Base-by-base conservation (phyloP, 345 rosid genomes). In the Kandelia obovata region DNA sequence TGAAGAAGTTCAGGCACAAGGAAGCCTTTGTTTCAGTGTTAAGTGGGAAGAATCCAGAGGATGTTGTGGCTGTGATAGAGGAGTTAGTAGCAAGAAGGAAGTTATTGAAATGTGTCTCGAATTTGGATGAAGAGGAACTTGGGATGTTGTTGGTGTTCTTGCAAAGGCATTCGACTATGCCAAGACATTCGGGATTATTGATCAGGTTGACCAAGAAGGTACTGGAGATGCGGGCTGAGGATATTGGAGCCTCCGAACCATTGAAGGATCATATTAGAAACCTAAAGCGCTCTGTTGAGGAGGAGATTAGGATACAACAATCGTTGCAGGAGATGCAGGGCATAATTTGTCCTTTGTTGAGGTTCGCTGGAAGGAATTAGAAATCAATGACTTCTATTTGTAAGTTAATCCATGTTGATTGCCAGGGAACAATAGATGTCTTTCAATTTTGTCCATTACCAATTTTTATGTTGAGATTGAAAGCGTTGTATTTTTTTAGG, bases 1-100 rank as follows among this genome's bases (percentile, higher is more conserved):
- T 95, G 81, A 95, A 88, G 83, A 87, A 86, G 87, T 94, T 94
- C 46, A 82, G 87, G 81, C 98, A 94, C 20, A 89, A 84, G 83
- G 93, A 95, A 70, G 96, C 99, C 8, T 68, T 95, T 53, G 84
- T 92, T 26, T 79, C 87, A 0, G 99, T 78, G 21, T 73, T 95
- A 72, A 74, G 76, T 19, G 78, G 77, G 62, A 86, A 87, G 78
- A 87, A 87, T 74, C 86, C 95, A 0, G 97, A 85, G 64, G 75
- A 82, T 64, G 93, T 83, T 67, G 86, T 94, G 69, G 97, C 96
- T 2, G 95, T 94, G 72, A 88, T 89, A 91, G 97, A 92, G 80
- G 96, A 92, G 61, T 65, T 94, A 78, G 90, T 89, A 63, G 88
- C 93, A 1, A 82, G 98, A 83, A 88, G 83, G 82, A 92, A 89